Base-by-base conservation (phyloP, 371 early-diverging fungal species). In the Mycotypha africana region DNA sequence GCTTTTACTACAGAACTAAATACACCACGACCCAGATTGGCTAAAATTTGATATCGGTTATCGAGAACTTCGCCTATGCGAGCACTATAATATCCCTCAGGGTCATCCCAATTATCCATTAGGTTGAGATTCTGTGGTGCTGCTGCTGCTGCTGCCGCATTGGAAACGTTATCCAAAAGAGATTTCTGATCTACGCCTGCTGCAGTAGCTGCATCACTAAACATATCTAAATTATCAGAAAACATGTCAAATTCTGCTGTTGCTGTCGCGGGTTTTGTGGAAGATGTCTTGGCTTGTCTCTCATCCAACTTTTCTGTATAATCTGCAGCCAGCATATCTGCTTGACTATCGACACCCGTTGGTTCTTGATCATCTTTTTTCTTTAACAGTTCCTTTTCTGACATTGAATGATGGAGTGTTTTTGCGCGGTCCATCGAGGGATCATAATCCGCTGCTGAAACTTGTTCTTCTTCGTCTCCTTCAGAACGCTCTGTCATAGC, bases 31-130 rank as follows among this genome's bases (percentile, higher is more conserved):
- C 98, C 98, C 26, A 97, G 69, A 33, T 85, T 81, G 30, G 88
- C 74, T 39, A 82, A 71, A 1, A 95, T 91, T 51, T 84, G 75
- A 51, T 96, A 97, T 23, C 95, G 85, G n/a, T 70, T 79, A 53
- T 91, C 88, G 3, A 85, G 49, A 7, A 51, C 35, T 60, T 97
- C 98, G 4, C 96, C 96, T 28, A 92, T 75, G 28, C 89, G 80
- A 12, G 82, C 76, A 80, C 91, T 84, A 59, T 95, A 97, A 74
- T 97, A 97, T 14, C 98, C 98, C 51, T 97, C 95, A 1, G 84
- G 77, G 55, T 97, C 98, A 64, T 96, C 97, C 89, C 91, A 93
- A 48, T 89, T 93, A 53, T 94, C 97, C 3, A 75, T 68, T 4
- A 89, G 65, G 31, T 70, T 77, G 3, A 77, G 77, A 41, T 81